These are phyloP conservation scores for Sclerotinia minor DNA, from an alignment of 2,329 filamentous ascomycete genomes.

Conservation along the genomic window DNA sequence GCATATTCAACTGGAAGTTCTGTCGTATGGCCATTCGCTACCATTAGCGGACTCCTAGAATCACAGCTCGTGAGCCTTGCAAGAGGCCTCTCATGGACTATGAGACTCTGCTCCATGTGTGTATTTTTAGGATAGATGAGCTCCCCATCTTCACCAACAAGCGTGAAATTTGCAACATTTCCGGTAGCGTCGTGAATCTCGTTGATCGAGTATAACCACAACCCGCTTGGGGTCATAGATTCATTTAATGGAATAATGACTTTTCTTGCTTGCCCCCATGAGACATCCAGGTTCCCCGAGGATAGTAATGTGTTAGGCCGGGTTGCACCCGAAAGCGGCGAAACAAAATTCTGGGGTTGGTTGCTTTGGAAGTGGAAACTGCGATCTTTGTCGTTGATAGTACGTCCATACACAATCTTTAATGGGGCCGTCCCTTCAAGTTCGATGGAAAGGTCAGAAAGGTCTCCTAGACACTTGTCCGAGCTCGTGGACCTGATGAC, in stretches of 20 bases:
- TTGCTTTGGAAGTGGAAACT: slow-evolving; percentile 91
- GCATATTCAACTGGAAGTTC: slow-evolving; percentile 71
- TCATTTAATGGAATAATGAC: slow-evolving; percentile 87
- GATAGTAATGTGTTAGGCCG: slow-evolving; percentile 58
- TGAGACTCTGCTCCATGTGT: slow-evolving; percentile 73
- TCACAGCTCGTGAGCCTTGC: slow-evolving; percentile 74
- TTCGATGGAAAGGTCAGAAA: slow-evolving; percentile 81
- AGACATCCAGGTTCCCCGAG: slow-evolving; percentile 63
- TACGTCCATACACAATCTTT: slow-evolving; percentile 88
- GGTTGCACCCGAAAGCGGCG: slow-evolving; percentile 67
- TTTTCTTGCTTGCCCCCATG: slow-evolving; percentile 76
- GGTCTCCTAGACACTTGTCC: slow-evolving; percentile 79
- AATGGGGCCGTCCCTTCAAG: slow-evolving; percentile 87
- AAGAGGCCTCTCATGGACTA: slow-evolving; percentile 82
- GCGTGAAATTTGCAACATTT: slow-evolving; percentile 76
- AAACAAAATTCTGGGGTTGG: slow-evolving; percentile 82
- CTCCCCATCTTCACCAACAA: slow-evolving; percentile 67
- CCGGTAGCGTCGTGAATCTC: slow-evolving; percentile 90
- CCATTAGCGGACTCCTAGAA: slow-evolving; percentile 75
- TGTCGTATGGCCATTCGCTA: slow-evolving; percentile 70
- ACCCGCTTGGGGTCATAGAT: slow-evolving; percentile 74
- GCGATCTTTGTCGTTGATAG: slow-evolving; percentile 78
- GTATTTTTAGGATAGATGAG: slow-evolving; percentile 57
- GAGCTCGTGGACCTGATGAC: slow-evolving; percentile 63
- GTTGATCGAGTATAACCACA: slow-evolving; percentile 88